Evolutionary conservation across 1,139 yeast species (phyloP), one percentile per base, ranked within the genome.

Genomic region (Ashbya aceris): DNA sequence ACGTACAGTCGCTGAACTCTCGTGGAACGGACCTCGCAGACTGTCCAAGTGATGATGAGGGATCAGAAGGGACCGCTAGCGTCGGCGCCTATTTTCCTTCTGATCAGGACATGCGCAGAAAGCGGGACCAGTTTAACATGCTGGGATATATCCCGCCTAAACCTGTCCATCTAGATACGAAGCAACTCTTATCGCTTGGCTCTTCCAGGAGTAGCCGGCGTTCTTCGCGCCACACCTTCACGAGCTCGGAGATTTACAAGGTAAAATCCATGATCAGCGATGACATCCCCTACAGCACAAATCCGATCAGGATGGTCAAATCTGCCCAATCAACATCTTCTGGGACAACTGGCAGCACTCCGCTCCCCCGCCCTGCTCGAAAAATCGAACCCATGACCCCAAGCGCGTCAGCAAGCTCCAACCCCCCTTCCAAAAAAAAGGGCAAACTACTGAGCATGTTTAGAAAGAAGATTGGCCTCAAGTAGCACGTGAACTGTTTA

Each of bases 221-320:
- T 30, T 49, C 55, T 38, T 57, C 63, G 9, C 51, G 63, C 37
- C 45, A 57, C 8, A 54, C 54, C 27, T 50, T 54, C 23, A 43
- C 52, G 9, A 58, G 53, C 13, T 40, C 43, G 27, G 38, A 36
- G 12, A 52, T 63, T 7, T 65, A 66, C 43, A 62, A 62, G 40
- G 67, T 66, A 9, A 63, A 58, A 45, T 64, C 68, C 2, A 44
- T 65, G 36, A 48, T 65, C 27, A 55, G 49, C 32, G 48, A 45
- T 6, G 23, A 17, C 6, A 17, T 17, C 23, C 23, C 23, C 6
- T 17, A 17, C 23, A 17, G 23, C 23, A 17, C 23, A 17, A 17
- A 17, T 6, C 23, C 23, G 3, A 17, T 17, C 23, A 17, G 23
- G 23, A 17, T 6, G 23, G 23, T 17, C 23, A 17, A 17, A 6